Evolutionary conservation across 2,329 filamentous ascomycete species (phyloP), one percentile per base, ranked within the genome.

Genomic region (Gnomoniopsis smithogilvyi): DNA sequence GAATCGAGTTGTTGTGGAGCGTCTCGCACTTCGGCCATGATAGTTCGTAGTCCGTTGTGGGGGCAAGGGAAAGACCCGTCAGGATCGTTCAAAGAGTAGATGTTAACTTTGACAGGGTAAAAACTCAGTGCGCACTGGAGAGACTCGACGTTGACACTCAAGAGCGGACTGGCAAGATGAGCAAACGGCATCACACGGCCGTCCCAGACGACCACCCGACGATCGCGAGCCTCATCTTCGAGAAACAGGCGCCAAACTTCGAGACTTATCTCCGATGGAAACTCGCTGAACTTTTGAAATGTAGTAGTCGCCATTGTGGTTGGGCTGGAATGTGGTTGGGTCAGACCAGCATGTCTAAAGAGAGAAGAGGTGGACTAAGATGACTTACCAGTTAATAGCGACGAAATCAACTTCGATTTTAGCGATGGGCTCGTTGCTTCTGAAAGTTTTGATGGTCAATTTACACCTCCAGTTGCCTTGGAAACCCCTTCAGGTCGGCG

Each of bases 101-200:
- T n/a, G 34, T 59, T 24, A 24, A 59, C 34, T 21, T 59, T 54
- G 14, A 48, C 36, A 14, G 41, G 11, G 24, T 59, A 59, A 45
- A 54, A 54, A n/a, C 34, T 34, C 10, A 30, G 38, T 6, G 56
- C 56, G 10, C 45, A 54, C 3, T 12, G 7, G 11, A 51, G 56
- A n/a, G 51, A 50, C 51, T 54, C 56, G 8, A 3, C 2, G 8
- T 50, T 54, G 45, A 45, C 51, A 4, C 38, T 22, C 1, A 59
- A 34, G 1, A 59, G 51, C 1, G 56, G 51, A 24, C 56, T 59
- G 34, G 54, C 33, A 6, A 36, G 33, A 4, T 36, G 24, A 7
- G 41, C 49, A n/a, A 54, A 49, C 0, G 56, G 56, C 7, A 50
- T 19, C 8, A 54, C 45, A 14, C 56, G 56, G 14, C 11, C 1